phyloP scores from a whole-genome alignment of 352 stramenopile species.

The Phytophthora melonis region DNA sequence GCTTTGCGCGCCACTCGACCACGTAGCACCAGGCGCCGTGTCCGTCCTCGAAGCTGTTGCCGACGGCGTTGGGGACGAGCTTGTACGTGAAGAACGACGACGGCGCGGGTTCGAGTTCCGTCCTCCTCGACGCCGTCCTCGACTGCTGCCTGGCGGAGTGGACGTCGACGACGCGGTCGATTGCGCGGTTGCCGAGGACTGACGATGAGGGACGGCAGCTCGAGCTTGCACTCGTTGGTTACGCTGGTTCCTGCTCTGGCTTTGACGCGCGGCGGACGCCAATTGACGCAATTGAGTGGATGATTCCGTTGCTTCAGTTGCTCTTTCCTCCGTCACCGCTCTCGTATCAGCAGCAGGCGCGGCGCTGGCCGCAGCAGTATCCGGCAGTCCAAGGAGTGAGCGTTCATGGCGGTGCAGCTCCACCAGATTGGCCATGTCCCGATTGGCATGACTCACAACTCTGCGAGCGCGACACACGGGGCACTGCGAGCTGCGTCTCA shows the following conservation, averaged over 20 bases:
- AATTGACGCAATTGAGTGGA: neutral
- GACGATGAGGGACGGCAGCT: neutral
- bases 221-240: neutral
- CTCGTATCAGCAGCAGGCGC: neutral
- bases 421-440: constrained; percentile 19
- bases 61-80: constrained; percentile 1
- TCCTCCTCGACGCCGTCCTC: constrained; percentile 17
- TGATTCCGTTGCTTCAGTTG: neutral
- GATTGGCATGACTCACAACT: constrained; percentile 10
- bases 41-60: neutral
- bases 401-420: constrained; percentile 15
- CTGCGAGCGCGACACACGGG: constrained; percentile 11
- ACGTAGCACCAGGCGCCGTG: neutral
- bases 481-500: neutral
- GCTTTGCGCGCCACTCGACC: too few relatives aligned
- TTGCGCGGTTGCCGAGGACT: neutral
- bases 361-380: neutral
- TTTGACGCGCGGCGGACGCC: neutral
- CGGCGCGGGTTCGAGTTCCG: neutral
- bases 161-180: neutral
- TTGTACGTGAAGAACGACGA: constrained; percentile 6
- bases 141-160: neutral
- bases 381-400: constrained; percentile 2
- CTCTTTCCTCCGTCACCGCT: too few relatives aligned
- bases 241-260: neutral